Evolutionary conservation across 2,329 filamentous ascomycete species (phyloP).

Genomic region (Orbilia ellipsospora): DNA sequence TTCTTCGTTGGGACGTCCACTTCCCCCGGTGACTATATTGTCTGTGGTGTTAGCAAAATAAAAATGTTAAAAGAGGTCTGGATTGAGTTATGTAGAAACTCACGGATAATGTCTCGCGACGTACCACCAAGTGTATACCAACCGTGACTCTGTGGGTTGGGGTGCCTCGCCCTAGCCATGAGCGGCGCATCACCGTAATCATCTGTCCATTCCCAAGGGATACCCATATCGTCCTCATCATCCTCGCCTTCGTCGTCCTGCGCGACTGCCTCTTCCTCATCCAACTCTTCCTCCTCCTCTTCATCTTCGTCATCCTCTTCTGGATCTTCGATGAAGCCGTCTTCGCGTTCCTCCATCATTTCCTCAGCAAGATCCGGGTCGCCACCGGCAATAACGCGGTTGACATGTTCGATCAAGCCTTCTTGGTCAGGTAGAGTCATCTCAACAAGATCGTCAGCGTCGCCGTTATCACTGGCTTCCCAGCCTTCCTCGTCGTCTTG

Average conservation of each 20-base stretch:
- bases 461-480: conserved; percentile 68
- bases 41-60: conserved; percentile 5
- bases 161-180: conserved; percentile 59
- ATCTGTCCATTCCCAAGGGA: conserved; percentile 59
- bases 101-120: conserved; percentile 59
- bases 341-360: conserved; percentile 58
- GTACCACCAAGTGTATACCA: conserved; percentile 60
- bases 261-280: conserved; percentile 68
- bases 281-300: conserved; percentile 64
- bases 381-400: conserved; percentile 56
- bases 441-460: conserved; percentile 65
- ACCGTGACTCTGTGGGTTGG: conserved; percentile 57
- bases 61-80: not conserved
- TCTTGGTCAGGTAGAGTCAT: conserved; percentile 68
- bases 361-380: conserved; percentile 57
- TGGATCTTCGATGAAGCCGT: conserved; percentile 64
- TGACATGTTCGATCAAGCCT: conserved; percentile 61
- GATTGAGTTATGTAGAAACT: conserved; percentile 21
- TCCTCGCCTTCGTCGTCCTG: conserved; percentile 67
- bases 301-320: conserved; percentile 68
- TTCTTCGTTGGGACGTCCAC: conserved; percentile 46
- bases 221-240: conserved; percentile 61
- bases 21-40: conserved; percentile 37
- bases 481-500: conserved; percentile 68
- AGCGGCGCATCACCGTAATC: conserved; percentile 59